Percentiles rank a stretch among this genome's conserved stretches.
Evolutionary conservation across 169 alveolate species (phyloP).

Genomic region (Babesia gibsoni): DNA sequence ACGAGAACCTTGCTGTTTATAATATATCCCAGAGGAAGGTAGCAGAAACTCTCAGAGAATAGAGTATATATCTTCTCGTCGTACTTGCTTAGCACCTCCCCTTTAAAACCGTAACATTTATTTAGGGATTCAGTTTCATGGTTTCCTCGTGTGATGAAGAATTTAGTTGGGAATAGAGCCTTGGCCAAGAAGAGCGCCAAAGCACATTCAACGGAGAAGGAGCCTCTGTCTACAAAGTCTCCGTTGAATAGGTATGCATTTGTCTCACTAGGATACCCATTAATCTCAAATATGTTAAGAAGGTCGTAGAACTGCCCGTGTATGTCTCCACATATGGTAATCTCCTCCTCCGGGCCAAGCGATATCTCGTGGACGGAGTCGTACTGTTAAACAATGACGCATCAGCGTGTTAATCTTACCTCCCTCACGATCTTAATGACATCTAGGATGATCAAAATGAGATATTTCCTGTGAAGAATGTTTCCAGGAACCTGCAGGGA

Average conservation of each 20-base stretch:
- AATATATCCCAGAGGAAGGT: conserved; percentile 96
- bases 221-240: conserved; percentile 99
- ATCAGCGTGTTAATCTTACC: conserved; percentile 29
- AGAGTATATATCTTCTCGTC: conserved; percentile 92
- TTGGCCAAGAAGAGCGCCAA: conserved; percentile 87
- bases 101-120: conserved; percentile 97
- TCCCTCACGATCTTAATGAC: conserved; percentile 84
- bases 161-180: conserved; percentile 89
- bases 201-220: conserved; percentile 94
- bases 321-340: conserved; percentile 99
- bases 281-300: conserved; percentile 92
- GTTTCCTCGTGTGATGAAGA: conserved; percentile 98
- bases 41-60: conserved; percentile 90
- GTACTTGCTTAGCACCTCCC: conserved; percentile 95
- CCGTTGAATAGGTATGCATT: conserved; percentile 99
- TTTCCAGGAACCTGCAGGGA: conserved; percentile 89
- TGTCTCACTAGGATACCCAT: conserved; percentile 93
- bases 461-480: conserved; percentile 90
- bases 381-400: conserved; percentile 8
- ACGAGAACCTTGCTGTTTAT: conserved; percentile 92
- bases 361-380: conserved; percentile 86
- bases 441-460: conserved; percentile 85
- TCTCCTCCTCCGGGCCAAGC: conserved; percentile 85
- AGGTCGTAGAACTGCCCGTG: conserved; percentile 99
- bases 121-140: conserved; percentile 98